Evolutionary conservation across 768 basidiomycete genomes (phyloP).

Genomic region (Mycena galericulata): DNA sequence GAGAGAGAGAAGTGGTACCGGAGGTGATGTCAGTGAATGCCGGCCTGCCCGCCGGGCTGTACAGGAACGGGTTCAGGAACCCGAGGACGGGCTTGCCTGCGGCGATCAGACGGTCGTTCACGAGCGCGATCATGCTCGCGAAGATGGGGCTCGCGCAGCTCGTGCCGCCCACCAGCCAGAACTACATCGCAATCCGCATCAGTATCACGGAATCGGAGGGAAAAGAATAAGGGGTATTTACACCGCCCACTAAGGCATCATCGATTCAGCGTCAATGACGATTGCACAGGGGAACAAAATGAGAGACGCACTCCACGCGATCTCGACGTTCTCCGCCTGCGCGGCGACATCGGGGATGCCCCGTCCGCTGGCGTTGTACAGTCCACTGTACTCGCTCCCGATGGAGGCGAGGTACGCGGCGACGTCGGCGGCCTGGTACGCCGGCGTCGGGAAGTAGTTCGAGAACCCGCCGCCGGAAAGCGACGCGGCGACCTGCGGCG

Average conservation of each 20-base stretch:
- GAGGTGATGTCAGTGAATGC: constrained; percentile 22
- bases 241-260: background rate
- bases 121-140: constrained; percentile 55
- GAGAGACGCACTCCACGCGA: constrained; percentile 35
- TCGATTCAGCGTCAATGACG: background rate
- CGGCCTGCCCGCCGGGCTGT: constrained; percentile 29
- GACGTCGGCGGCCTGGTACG: constrained; percentile 35
- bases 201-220: background rate
- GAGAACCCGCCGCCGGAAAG: constrained; percentile 48
- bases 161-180: constrained; percentile 50
- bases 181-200: background rate
- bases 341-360: constrained; percentile 32
- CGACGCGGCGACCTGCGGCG: constrained; percentile 50
- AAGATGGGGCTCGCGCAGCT: constrained; percentile 59
- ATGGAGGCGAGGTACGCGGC: constrained; percentile 30
- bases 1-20: background rate
- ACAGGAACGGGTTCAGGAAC: constrained; percentile 41
- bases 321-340: constrained; percentile 41
- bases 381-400: constrained; percentile 44
- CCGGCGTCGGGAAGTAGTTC: constrained; percentile 38
- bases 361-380: constrained; percentile 38
- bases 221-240: no score
- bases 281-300: background rate
- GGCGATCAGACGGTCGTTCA: constrained; percentile 55
- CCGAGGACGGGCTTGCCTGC: constrained; percentile 48